Percentiles rank a stretch among this genome's conserved stretches.
These are phyloP conservation scores for Whalleya microplaca DNA, from an alignment of 2,329 filamentous ascomycete species.

Conservation along the genomic window DNA sequence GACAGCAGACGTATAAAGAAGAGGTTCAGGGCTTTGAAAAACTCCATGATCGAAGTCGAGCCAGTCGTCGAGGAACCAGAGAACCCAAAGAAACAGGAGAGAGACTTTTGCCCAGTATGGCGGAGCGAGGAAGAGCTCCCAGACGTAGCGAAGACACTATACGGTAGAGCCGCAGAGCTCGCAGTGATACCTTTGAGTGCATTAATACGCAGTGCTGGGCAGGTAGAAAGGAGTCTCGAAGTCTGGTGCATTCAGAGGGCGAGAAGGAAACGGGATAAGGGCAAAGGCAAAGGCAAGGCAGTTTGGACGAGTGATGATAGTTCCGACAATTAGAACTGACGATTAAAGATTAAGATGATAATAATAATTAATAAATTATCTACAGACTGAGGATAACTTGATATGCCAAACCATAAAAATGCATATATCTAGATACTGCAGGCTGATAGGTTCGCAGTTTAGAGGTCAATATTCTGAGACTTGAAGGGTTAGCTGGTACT, in stretches of 20 bases:
- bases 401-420: background rate
- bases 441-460: too few relatives aligned
- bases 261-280: constrained; percentile 30
- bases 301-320: constrained; percentile 10
- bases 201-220: constrained; percentile 41
- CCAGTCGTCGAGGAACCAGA: constrained; percentile 19
- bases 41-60: constrained; percentile 19
- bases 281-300: constrained; percentile 29
- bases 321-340: constrained; percentile 7
- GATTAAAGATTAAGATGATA: too few relatives aligned
- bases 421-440: background rate
- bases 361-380: too few relatives aligned
- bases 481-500: background rate
- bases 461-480: background rate
- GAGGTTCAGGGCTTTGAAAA: constrained; percentile 28
- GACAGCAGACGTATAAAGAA: constrained; percentile 14
- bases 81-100: constrained; percentile 24
- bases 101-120: constrained; percentile 39
- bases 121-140: constrained; percentile 47
- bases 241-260: constrained; percentile 38
- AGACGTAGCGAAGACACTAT: constrained; percentile 45
- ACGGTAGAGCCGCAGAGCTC: constrained; percentile 45
- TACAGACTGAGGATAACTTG: background rate
- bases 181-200: constrained; percentile 41
- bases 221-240: constrained; percentile 43